phyloP scores from a whole-genome alignment of 805 yeast genomes.

The Phaffomyces antillensis region DNA sequence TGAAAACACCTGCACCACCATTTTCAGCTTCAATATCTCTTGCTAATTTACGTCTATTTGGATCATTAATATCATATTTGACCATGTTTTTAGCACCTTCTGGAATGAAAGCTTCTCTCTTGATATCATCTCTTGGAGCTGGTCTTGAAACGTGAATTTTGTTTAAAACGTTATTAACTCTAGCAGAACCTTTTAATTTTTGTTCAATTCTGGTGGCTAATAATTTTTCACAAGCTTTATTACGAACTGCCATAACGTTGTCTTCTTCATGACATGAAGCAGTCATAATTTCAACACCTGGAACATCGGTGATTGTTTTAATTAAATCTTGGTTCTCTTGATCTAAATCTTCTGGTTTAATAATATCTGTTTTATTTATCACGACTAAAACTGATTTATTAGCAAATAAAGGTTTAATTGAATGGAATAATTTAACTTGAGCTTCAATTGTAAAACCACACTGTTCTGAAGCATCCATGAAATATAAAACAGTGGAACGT shows the following conservation, averaged over 20 bases:
- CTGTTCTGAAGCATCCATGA: constrained; percentile 98
- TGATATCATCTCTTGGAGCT: constrained; percentile 76
- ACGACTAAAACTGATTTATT: constrained; percentile 95
- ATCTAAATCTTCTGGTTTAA: constrained; percentile 76
- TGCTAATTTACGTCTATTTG: constrained; percentile 73
- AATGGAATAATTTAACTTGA: constrained; percentile 94
- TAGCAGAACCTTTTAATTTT: constrained; percentile 86
- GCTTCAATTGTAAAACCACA: constrained; percentile 98
- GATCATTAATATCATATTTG: constrained; percentile 74
- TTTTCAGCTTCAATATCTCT: constrained; percentile 88
- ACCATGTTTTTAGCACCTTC: constrained; percentile 53
- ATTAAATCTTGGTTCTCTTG: constrained; percentile 67
- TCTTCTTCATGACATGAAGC: constrained; percentile 93
- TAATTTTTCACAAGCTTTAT: constrained; percentile 94
- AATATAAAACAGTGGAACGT: constrained; percentile 92
- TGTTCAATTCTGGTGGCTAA: constrained; percentile 94
- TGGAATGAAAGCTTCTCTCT: constrained; percentile 77
- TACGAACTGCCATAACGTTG: constrained; percentile 91
- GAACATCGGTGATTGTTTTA: constrained; percentile 52
- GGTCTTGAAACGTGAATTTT: constrained; percentile 95
- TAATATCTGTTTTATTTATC: constrained; percentile 89
- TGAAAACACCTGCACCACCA: constrained; percentile 98
- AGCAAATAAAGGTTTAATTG: constrained; percentile 94
- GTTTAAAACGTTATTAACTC: constrained; percentile 83
- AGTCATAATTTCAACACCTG: constrained; percentile 88